Evolutionary conservation across 2,329 filamentous ascomycete species (phyloP).

Genomic region (Leptosphaerulina australis): DNA sequence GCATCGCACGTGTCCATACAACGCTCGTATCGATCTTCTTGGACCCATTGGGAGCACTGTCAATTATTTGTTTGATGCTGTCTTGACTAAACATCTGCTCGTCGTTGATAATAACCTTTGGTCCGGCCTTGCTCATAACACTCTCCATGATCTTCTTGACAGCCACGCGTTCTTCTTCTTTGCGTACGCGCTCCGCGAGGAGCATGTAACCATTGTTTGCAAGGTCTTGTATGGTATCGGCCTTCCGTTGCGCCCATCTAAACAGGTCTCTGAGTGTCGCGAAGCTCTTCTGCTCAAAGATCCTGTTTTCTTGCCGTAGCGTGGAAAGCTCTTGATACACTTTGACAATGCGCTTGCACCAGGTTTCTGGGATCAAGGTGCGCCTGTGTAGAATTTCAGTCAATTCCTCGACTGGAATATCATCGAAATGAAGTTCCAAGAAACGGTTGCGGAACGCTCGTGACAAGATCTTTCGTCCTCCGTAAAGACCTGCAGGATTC

Average conservation of each 20-base stretch:
- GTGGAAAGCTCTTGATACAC: slow-evolving; percentile 93
- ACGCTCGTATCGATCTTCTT: slow-evolving; percentile 53
- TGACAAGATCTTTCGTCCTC: slow-evolving; percentile 89
- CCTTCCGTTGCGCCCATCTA: slow-evolving; percentile 86
- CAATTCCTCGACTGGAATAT: slow-evolving; percentile 93
- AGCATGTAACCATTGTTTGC: slow-evolving; percentile 96
- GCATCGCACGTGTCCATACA: slow-evolving; percentile 96
- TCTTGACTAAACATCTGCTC: slow-evolving; percentile 69
- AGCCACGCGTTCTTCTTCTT: slow-evolving; percentile 80
- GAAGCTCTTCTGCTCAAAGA: slow-evolving; percentile 98
- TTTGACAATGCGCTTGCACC: slow-evolving; percentile 87
- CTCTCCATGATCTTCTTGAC: slow-evolving; percentile 89
- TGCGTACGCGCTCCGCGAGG: slow-evolving; percentile 90
- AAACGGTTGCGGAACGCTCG: slow-evolving; percentile 97
- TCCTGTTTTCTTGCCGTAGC: slow-evolving; percentile 82
- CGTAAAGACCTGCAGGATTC: slow-evolving; percentile 94
- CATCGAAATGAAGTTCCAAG: slow-evolving; percentile 94
- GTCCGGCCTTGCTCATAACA: slow-evolving; percentile 69
- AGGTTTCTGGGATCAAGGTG: slow-evolving; percentile 86
- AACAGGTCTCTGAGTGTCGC: slow-evolving; percentile 96
- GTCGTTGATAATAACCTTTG: slow-evolving; percentile 75
- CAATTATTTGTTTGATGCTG: slow-evolving; percentile 42
- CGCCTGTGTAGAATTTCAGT: slow-evolving; percentile 89
- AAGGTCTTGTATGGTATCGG: slow-evolving; percentile 85
- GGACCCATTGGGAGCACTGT: slow-evolving; percentile 35